Conservation (phyloP, 2,329 filamentous ascomycete species). For the Pseudogymnoascus sp. region DNA sequence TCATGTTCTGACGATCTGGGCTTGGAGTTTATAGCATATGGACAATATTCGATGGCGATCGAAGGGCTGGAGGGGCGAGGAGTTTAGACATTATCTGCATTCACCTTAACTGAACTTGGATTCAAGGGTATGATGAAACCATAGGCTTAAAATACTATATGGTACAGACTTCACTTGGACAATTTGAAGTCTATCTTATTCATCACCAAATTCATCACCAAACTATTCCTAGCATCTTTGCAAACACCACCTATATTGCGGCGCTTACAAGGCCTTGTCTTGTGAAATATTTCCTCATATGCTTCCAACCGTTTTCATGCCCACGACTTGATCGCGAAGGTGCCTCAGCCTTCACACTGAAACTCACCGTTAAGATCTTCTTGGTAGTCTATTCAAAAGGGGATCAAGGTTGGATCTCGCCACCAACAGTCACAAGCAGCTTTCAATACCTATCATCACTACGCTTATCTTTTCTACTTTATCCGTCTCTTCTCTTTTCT, state of each 20-base stretch:
- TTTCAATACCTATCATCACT: not conserved
- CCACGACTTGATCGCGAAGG: not conserved
- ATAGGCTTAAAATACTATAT: not conserved
- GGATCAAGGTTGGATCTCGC: not conserved
- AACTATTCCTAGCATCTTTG: not conserved
- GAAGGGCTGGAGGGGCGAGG: not conserved
- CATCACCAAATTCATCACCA: not conserved
- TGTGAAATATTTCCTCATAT: not conserved
- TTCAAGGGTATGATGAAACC: not conserved
- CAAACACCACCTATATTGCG: not conserved
- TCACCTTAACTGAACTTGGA: not conserved
- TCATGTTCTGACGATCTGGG: not conserved
- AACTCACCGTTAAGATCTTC: not conserved
- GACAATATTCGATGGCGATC: not conserved
- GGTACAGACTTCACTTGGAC: not conserved
- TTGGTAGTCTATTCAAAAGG: not conserved
- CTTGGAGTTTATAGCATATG: not conserved
- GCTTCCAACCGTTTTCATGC: not conserved
- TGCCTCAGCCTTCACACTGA: not conserved
- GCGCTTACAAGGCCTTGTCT: not conserved
- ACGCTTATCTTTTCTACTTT: not conserved
- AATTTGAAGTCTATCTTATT: not conserved
- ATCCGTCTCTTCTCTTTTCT: not conserved
- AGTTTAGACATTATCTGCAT: not conserved
- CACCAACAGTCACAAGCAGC: not conserved